Percentiles rank a stretch among this genome's conserved stretches.
Conservation (phyloP, 202 grass and related monocot genomes). For the Saccharum hybrid region DNA sequence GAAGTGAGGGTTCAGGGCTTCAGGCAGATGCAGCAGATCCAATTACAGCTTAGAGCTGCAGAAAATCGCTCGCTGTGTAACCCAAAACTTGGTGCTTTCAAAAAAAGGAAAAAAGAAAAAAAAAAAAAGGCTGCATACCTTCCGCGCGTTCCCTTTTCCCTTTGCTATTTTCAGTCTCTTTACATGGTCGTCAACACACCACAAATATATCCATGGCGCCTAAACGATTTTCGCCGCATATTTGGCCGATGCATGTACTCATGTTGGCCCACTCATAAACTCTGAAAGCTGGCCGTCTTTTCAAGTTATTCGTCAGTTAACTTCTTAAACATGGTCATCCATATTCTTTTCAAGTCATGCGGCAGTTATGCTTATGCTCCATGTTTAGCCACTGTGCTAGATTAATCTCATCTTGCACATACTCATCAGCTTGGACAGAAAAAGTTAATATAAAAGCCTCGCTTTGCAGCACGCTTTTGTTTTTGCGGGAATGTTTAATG, state of each 20-base stretch:
- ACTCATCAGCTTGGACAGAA: not conserved
- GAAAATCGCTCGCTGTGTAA: too few relatives aligned
- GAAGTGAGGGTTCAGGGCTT: too few relatives aligned
- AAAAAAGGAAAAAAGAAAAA: too few relatives aligned
- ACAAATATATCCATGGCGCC: not conserved
- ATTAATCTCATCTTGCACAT: not conserved
- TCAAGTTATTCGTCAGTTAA: not conserved
- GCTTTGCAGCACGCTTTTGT: not conserved
- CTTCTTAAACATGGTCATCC: not conserved
- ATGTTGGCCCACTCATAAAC: not conserved
- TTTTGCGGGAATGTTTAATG: not conserved
- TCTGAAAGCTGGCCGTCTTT: constrained; percentile 6
- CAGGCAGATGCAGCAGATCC: too few relatives aligned
- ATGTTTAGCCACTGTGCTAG: constrained; percentile 9
- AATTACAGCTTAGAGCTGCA: too few relatives aligned
- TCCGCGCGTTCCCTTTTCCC: not conserved
- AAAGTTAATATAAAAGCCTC: not conserved
- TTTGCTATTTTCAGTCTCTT: not conserved
- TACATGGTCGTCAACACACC: not conserved
- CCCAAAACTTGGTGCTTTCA: not conserved
- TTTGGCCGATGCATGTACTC: constrained; percentile 15
- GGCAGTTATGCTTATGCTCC: not conserved
- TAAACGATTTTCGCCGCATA: not conserved
- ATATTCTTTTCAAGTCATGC: constrained; percentile 18
- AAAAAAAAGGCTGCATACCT: not conserved